Percentiles rank a stretch among this genome's conserved stretches.
Evolutionary conservation across 2,329 filamentous ascomycete species (phyloP).

Genomic region (Ceratocystis papillata): DNA sequence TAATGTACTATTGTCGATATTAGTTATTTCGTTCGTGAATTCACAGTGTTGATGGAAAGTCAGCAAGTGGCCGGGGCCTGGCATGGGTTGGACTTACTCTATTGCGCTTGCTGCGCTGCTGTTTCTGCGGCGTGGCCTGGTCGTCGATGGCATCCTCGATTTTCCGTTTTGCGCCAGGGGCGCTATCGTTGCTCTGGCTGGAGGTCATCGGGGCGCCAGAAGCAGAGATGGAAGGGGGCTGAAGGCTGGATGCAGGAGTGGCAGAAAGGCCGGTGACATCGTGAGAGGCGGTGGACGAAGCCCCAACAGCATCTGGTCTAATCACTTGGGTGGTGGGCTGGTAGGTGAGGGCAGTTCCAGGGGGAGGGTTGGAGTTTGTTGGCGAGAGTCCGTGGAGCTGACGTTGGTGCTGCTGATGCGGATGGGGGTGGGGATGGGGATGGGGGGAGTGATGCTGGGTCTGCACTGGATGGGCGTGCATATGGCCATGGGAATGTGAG

Average conservation of each 20-base stretch:
- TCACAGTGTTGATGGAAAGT: background rate
- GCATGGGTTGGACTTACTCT: conserved; percentile 35
- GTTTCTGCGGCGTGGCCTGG: conserved; percentile 34
- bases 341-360: conserved; percentile 3
- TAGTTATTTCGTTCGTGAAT: conserved; percentile 6
- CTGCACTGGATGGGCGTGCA: conserved; percentile 14
- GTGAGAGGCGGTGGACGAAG: background rate
- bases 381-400: conserved; percentile 14
- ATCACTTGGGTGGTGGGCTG: background rate
- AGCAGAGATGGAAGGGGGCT: conserved; percentile 2
- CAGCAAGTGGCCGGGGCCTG: background rate
- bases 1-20: conserved; percentile 42
- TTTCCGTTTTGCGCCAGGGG: conserved; percentile 30
- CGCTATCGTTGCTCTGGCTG: conserved; percentile 6
- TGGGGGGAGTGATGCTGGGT: background rate
- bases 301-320: background rate
- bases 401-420: conserved; percentile 17
- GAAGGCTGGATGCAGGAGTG: background rate
- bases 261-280: background rate
- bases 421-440: conserved; percentile 7
- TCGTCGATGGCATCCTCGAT: conserved; percentile 35
- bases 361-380: conserved; percentile 6
- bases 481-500: conserved; percentile 12
- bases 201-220: background rate
- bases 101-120: conserved; percentile 51